Evolutionary conservation across 1,284 basidiomycete species (phyloP).

Genomic region (Pholiota adiposa): DNA sequence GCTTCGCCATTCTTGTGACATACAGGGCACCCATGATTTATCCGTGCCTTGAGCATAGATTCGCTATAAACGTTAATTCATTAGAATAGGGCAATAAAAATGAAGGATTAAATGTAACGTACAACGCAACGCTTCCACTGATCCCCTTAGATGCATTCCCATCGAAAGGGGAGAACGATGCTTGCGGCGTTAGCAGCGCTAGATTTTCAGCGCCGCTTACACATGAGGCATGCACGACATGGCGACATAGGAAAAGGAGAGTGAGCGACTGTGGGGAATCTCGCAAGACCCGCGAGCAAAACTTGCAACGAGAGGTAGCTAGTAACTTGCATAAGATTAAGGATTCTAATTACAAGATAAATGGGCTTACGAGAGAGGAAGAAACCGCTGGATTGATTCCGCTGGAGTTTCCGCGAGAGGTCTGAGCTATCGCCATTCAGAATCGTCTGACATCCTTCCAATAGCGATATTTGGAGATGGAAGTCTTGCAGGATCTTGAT

Average conservation of each 20-base stretch:
- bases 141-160: slow-evolving; percentile 52
- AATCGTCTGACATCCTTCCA: slow-evolving; percentile 91
- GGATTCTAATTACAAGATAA: neutral
- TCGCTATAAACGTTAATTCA: slow-evolving; percentile 47
- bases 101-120: slow-evolving; percentile 34
- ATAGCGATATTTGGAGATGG: slow-evolving; percentile 85
- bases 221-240: slow-evolving; percentile 83
- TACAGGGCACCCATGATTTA: slow-evolving; percentile 75
- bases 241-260: slow-evolving; percentile 86
- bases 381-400: slow-evolving; percentile 79
- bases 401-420: slow-evolving; percentile 72
- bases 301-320: slow-evolving; percentile 67
- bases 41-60: slow-evolving; percentile 67
- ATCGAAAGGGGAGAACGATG: slow-evolving; percentile 44
- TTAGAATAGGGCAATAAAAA: neutral
- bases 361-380: slow-evolving; percentile 65
- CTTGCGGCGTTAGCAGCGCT: slow-evolving; percentile 51
- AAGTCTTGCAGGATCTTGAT: slow-evolving; percentile 98
- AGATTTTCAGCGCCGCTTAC: slow-evolving; percentile 59
- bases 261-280: slow-evolving; percentile 60
- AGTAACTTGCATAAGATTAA: neutral
- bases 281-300: slow-evolving; percentile 68
- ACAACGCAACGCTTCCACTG: slow-evolving; percentile 77
- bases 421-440: slow-evolving; percentile 81
- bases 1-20: slow-evolving; percentile 67